Conservation (phyloP, 1,139 yeast genomes). For the Geotrichum carabidarum region DNA sequence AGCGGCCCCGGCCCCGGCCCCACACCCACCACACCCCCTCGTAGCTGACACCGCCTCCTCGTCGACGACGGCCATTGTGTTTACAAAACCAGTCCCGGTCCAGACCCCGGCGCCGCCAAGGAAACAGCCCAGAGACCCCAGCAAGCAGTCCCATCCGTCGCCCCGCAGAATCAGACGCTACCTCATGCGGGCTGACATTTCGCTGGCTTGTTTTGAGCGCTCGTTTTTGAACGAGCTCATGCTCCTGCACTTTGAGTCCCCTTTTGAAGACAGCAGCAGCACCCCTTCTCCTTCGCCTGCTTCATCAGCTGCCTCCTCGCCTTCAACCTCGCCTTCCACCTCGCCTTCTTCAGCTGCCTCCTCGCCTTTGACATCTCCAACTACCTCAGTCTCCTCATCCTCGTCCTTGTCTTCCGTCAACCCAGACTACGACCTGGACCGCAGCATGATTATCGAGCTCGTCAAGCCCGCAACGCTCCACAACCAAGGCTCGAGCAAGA, state of each 20-base stretch:
- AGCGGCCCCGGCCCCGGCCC: not conserved
- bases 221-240: constrained; percentile 15
- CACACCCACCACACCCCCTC: not conserved
- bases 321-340: too few species aligned
- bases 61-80: too few species aligned
- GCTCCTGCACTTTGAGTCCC: constrained; percentile 19
- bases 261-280: constrained; percentile 19
- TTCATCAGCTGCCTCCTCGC: too few species aligned
- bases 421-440: not conserved
- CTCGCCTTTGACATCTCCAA: too few species aligned
- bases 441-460: constrained; percentile 11
- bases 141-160: not conserved
- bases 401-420: too few species aligned
- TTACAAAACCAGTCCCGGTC: too few species aligned
- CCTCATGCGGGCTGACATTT: constrained; percentile 16
- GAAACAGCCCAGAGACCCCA: too few species aligned
- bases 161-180: constrained; percentile 7
- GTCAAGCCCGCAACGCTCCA: constrained; percentile 5
- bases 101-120: too few species aligned
- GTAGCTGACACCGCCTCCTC: too few species aligned
- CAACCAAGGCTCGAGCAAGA: not conserved
- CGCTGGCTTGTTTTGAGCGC: constrained; percentile 17
- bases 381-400: too few species aligned
- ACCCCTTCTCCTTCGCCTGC: too few species aligned
- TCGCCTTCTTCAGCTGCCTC: too few species aligned